Evolutionary conservation across 306 rosid species (phyloP), one percentile per base, ranked within the genome.

Genomic region (Begonia masoniana): DNA sequence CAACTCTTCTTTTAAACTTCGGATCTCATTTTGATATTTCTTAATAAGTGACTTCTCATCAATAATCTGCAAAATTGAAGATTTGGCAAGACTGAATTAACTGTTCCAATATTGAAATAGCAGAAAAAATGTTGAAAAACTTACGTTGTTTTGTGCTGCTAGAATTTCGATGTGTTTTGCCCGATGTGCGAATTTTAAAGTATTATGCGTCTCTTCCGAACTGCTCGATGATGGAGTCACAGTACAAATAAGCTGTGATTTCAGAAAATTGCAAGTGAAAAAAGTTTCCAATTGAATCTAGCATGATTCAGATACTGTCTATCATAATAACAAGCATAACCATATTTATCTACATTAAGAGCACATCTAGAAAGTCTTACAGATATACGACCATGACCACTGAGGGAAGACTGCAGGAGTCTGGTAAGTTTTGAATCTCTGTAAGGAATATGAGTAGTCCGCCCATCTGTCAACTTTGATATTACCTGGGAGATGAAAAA

Each of bases 21-120:
- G 94, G 68, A 92, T 92, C 82, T 92, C 95, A 10, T 79, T 79
- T 68, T 92, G 99, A 70, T 92, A 92, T 71, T 92, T 92, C 79
- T 92, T 92, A 62, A 92, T 92, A 47, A 92, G 96, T 8, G 99
- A 92, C 65, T 92, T 92, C 81, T 92, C 99, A 72, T 92, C 99
- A 72, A 92, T 81, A 74, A 92, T 92, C 99, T 92, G 82, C 82
- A 62, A 72, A 69, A 42, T 52, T 60, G 15, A 50, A 13, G 35
- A 60, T 60, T 60, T 59, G 16, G 9, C 56, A 10, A 49, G 59
- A 36, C 12, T 41, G 15, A 49, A 69, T 47, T 55, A 58, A 35
- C 41, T 52, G 47, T 53, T 46, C 26, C 16, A 15, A 65, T 50
- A 51, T 10, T 64, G 62, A 76, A 50, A 56, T 62, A 66, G 49